phyloP scores from a whole-genome alignment of 108 stramenopile species.

The Skeletonema marinoi region DNA sequence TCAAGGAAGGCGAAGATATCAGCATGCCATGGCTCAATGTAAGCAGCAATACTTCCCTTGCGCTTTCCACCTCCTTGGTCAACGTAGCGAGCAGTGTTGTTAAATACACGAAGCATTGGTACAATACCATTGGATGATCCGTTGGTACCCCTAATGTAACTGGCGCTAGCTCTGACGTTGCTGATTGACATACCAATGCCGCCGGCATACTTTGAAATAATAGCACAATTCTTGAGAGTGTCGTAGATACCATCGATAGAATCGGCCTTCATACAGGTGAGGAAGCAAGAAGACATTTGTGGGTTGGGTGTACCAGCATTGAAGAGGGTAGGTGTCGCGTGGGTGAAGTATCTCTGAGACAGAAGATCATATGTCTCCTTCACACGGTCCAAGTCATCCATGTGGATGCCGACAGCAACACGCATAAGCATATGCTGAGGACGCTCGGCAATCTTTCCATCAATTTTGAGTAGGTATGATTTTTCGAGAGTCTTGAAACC shows the following conservation, averaged over 20 bases:
- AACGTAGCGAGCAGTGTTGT: slow-evolving; percentile 98
- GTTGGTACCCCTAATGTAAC: slow-evolving; percentile 98
- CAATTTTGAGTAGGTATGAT: slow-evolving; percentile 91
- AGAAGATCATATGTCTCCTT: slow-evolving; percentile 97
- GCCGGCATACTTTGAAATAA: slow-evolving; percentile 99
- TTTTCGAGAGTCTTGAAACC: slow-evolving; percentile 99
- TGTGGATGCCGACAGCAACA: slow-evolving; percentile 97
- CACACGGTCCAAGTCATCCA: slow-evolving; percentile 87
- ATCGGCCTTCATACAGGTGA: slow-evolving; percentile 96
- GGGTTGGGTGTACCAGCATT: slow-evolving; percentile 97
- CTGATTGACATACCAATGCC: slow-evolving; percentile 96
- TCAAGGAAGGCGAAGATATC: slow-evolving; percentile 97
- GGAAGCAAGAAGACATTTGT: slow-evolving; percentile 98
- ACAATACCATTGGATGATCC: slow-evolving; percentile 99
- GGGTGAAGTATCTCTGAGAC: slow-evolving; percentile 95
- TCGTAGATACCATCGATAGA: slow-evolving; percentile 99
- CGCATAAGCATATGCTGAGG: slow-evolving; percentile 96
- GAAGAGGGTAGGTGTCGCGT: slow-evolving; percentile 99
- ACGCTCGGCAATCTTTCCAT: slow-evolving; percentile 94
- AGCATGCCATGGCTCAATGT: slow-evolving; percentile 99
- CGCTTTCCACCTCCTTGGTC: slow-evolving; percentile 99
- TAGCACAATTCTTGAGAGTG: slow-evolving; percentile 98
- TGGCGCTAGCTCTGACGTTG: slow-evolving; percentile 92
- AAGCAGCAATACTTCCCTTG: slow-evolving; percentile 96
- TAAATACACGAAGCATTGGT: slow-evolving; percentile 99